Evolutionary conservation across 495 filamentous ascomycete species (phyloP), one percentile per base, ranked within the genome.

Genomic region (Bacidia rubella): DNA sequence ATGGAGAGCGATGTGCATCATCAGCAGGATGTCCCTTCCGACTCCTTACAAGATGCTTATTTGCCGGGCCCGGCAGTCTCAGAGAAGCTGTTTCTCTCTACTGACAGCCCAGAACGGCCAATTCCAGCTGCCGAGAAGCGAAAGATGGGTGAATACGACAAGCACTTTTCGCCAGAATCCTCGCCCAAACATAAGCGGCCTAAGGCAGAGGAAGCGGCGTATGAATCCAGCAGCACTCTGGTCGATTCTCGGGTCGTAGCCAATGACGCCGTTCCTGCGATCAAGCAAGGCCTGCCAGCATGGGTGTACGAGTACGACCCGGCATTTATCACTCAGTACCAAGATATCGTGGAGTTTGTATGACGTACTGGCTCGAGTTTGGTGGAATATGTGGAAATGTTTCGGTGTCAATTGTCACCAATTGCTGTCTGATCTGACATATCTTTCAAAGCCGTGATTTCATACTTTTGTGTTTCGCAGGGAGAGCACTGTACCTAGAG

Each of bases 321-420:
- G 5, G 73, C 69, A 12, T 49, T 77, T 35, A 63, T 77, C 45
- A 60, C 74, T 29, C 62, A 68, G 38, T 68, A 74, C 41, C 68
- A 73, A 52, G 72, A 70, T 9, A 66, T 60, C 57, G 72, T 75
- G 21, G 72, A 72, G 10, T 76, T 78, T 62, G 64, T 78, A 58
- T 55, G 61, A 52, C 56, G 50, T 54, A 19, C 57, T 54, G 22
- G 56, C 55, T 19, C 58, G n/a, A n/a, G n/a, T n/a, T n/a, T n/a
- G n/a, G n/a, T n/a, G n/a, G n/a, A n/a, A n/a, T n/a, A n/a, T n/a
- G n/a, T n/a, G n/a, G n/a, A n/a, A n/a, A n/a, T n/a, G n/a, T n/a
- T n/a, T n/a, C n/a, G n/a, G n/a, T n/a, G n/a, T n/a, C n/a, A n/a
- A n/a, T n/a, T n/a, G n/a, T n/a, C n/a, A n/a, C n/a, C n/a, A n/a